Conservation (phyloP, 140 eudicot genomes). For the Stevia rebaudiana region DNA sequence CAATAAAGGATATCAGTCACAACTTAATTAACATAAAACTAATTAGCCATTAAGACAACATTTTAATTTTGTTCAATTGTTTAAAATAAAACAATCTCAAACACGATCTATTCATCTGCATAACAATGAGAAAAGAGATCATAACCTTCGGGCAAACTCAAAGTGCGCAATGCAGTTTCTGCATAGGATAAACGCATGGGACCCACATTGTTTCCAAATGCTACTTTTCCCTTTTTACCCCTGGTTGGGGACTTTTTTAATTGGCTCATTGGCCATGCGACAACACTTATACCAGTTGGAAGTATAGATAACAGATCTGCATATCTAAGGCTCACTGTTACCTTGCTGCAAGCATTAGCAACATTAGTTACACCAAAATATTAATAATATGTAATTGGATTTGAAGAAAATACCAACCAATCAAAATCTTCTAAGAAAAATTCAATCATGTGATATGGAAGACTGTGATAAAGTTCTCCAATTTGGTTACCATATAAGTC, state of each 20-base stretch:
- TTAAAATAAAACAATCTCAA: background rate
- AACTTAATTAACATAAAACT: background rate
- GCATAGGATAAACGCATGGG: conserved; percentile 61
- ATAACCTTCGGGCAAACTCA: conserved; percentile 90
- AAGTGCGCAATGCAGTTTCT: conserved; percentile 70
- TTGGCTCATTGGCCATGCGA: conserved; percentile 80
- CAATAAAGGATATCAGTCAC: conserved; percentile 9
- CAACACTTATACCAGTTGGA: conserved; percentile 72
- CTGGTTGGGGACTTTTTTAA: conserved; percentile 33
- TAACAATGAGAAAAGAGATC: background rate
- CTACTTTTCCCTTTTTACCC: conserved; percentile 39
- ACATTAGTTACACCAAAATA: background rate
- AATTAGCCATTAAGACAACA: background rate
- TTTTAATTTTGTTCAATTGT: background rate
- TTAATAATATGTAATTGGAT: background rate
- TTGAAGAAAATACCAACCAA: conserved; percentile 39
- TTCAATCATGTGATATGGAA: conserved; percentile 81
- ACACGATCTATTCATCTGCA: background rate
- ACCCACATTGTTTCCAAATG: conserved; percentile 31
- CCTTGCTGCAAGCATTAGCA: conserved; percentile 47
- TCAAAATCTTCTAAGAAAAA: conserved; percentile 67
- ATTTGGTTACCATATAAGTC: conserved; percentile 93
- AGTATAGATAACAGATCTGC: conserved; percentile 66
- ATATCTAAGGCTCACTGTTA: conserved; percentile 74
- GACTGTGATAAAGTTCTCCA: conserved; percentile 88